Evolutionary conservation across 2,329 filamentous ascomycete genomes (phyloP), one percentile per base, ranked within the genome.

Genomic region (Madurella mycetomatis): DNA sequence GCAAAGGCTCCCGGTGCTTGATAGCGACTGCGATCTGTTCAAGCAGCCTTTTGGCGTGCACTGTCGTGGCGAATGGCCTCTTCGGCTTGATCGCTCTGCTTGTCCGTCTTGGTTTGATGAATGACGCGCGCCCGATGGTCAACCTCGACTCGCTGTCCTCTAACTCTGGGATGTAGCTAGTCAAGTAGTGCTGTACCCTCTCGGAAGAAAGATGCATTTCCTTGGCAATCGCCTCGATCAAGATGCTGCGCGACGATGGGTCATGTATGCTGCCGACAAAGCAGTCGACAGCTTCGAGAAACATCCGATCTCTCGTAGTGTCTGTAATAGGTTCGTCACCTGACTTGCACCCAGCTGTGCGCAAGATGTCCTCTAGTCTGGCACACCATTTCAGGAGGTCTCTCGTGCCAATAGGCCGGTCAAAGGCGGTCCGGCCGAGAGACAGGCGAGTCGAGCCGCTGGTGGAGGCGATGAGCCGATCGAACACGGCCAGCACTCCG

Each of bases 311-410:
- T 60, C 83, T 78, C 0, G 82, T 82, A 1, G 80, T 81, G 63
- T 92, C 88, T n/a, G 78, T 83, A 18, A 91, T 82, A 0, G 86
- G 77, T 67, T 94, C 88, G 17, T 82, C 77, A 11, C 84, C 83
- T 19, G 81, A 86, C 60, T 80, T 85, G 18, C 83, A 83, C 1
- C 84, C 82, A 11, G 80, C 75, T 9, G 77, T 70, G 52, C 78
- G 66, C 18, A 96, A 74, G 15, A 90, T 81, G 49, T 81, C 76
- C 48, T 85, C 78, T 18, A 96, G 76, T 55, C 94, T 83, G 45
- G 84, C 82, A 64, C 91, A 96, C 86, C 94, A 95, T 68, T 96
- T 97, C 53, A 99, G 77, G 9, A 99, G 76, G 69, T 97, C 94
- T 61, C 77, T 59, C 72, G 82, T 68, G 63, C 81, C 72, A 67